Evolutionary conservation across 805 yeast genomes (phyloP), one percentile per base, ranked within the genome.

Genomic region (Candida rishiriensis): DNA sequence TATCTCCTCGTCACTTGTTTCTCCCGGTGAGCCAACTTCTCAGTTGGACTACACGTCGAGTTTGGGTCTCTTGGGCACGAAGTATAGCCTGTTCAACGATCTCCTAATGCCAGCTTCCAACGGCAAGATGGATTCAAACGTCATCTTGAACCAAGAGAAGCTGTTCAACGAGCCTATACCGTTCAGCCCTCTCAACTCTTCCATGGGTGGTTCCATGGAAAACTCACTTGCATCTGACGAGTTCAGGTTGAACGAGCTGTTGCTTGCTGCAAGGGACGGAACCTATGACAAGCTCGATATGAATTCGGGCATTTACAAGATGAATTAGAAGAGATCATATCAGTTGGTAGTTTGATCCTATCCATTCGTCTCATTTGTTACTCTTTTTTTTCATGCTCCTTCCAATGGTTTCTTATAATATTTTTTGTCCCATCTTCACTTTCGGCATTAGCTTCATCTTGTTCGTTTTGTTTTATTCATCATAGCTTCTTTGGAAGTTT

Each of bases 251-350:
- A 78, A 79, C 52, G 78, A 76, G 53, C 59, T 76, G 34, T 72
- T 76, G 45, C 55, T 76, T 30, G 81, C 81, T 42, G 78, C 81
- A 10, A 70, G 80, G 46, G 81, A 76, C 49, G 80, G 79, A 13
- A 70, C 76, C 45, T 53, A 77, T 33, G 83, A 78, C 53, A 64
- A 78, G 21, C 60, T 79, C 44, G 83, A 78, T 40, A 42, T 60
- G n/a, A 52, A 54, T 29, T 67, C 80, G 13, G 70, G 65, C 40
- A 54, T 77, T 10, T 62, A 68, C 47, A 71, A 68, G 14, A 64
- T 61, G 50, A 70, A 69, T 44, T 75, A 29, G 45, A 29, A 29
- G 32, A 29, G n/a, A 35, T 17, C 33, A 29, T 21, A 29, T 33
- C 17, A 15, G 15, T 29, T 36, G 33, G 3, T 30, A 10, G 5